These are phyloP conservation scores for Penicillium vulpinum DNA, from an alignment of 2,329 filamentous ascomycete species.

Conservation along the genomic window DNA sequence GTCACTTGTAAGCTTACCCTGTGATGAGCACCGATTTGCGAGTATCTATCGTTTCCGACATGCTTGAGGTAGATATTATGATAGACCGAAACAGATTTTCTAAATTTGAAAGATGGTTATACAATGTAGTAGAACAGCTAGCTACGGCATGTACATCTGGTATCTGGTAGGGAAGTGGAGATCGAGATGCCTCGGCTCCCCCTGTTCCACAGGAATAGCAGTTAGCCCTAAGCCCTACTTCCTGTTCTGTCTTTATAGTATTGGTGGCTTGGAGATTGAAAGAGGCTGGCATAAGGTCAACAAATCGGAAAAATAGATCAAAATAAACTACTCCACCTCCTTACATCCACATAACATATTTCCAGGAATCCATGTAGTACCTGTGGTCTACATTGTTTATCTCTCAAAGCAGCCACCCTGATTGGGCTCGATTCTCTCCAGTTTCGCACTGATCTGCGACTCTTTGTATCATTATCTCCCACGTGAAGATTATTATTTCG, in stretches of 20 bases:
- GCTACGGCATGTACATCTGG: neutral
- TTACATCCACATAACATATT: neutral
- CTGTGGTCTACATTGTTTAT: neutral
- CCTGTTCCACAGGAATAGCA: neutral
- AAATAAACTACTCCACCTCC: neutral
- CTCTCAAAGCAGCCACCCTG: neutral
- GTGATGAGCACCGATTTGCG: slow-evolving; percentile 46
- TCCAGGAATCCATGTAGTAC: neutral
- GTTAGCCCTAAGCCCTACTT: slow-evolving; percentile 23
- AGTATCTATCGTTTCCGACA: slow-evolving; percentile 30
- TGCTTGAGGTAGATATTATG: slow-evolving; percentile 2
- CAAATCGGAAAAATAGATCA: neutral
- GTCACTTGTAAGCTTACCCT: slow-evolving; percentile 34
- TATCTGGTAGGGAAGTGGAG: neutral
- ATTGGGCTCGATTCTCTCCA: neutral
- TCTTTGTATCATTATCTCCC: neutral
- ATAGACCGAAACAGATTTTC: neutral
- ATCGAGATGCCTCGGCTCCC: slow-evolving; percentile 14
- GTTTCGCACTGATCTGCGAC: neutral
- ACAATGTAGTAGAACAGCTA: neutral
- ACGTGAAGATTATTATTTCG: neutral
- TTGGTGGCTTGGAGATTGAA: neutral
- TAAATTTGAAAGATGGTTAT: neutral
- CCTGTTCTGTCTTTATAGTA: slow-evolving; percentile 1
- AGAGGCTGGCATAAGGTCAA: neutral